Conservation (phyloP, 257 asterid species). For the Scutellaria barbata region DNA sequence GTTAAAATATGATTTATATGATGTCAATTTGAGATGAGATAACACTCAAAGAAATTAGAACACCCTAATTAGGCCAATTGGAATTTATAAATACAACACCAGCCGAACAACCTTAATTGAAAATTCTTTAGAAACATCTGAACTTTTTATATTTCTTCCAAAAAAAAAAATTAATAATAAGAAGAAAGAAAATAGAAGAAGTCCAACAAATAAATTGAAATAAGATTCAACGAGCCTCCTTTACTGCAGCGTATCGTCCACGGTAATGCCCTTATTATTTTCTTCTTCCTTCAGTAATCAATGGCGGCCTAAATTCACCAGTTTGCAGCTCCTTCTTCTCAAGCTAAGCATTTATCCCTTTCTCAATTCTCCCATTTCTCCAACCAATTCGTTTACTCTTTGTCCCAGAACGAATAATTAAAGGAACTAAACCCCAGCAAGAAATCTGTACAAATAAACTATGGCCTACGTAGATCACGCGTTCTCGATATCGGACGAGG, state of each 20-base stretch:
- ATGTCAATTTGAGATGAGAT: no score
- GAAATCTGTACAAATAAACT: background rate
- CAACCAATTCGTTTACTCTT: background rate
- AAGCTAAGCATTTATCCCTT: conserved; percentile 28
- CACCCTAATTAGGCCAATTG: no score
- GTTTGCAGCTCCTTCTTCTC: conserved; percentile 28
- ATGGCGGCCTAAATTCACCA: conserved; percentile 16
- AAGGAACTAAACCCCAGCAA: conserved; percentile 1
- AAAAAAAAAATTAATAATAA: background rate
- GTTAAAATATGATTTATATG: no score
- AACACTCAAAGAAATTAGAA: no score
- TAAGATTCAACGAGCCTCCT: background rate
- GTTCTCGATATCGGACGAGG: conserved; percentile 97
- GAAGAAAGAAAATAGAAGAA: background rate
- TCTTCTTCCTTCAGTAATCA: conserved; percentile 19
- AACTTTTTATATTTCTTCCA: background rate
- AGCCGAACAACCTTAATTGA: no score
- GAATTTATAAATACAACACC: no score
- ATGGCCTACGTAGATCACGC: conserved; percentile 99
- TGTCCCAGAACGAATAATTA: background rate
- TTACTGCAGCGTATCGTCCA: conserved; percentile 33
- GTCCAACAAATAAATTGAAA: background rate
- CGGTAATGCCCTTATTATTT: conserved; percentile 11
- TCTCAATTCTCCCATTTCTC: background rate
- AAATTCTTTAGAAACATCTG: no score